A percentile compares a stretch with the other conserved stretches of the same genome.
Evolutionary conservation across 2,329 filamentous ascomycete genomes (phyloP).

Genomic region (Colletotrichum tabaci): DNA sequence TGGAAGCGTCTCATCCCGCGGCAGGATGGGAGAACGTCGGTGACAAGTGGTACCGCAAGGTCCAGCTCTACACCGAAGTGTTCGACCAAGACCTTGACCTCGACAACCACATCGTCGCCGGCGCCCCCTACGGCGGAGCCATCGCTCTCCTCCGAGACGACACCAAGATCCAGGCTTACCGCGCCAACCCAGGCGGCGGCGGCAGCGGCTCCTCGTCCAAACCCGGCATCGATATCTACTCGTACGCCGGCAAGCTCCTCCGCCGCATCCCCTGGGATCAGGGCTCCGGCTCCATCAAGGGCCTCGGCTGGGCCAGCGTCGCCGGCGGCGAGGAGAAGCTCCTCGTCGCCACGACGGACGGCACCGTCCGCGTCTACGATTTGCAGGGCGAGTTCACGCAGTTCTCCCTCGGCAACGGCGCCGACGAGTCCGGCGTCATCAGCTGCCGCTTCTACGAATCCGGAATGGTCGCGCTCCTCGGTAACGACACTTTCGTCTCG

Average conservation of each 20-base stretch:
- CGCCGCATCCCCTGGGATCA: slow-evolving; percentile 92
- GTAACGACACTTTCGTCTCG: slow-evolving; percentile 88
- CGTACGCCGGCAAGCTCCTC: slow-evolving; percentile 90
- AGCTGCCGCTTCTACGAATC: slow-evolving; percentile 92
- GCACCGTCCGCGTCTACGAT: slow-evolving; percentile 91
- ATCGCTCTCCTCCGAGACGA: slow-evolving; percentile 91
- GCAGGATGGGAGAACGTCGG: slow-evolving; percentile 96
- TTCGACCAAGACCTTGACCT: slow-evolving; percentile 96
- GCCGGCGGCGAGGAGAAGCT: slow-evolving; percentile 80
- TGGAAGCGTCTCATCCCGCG: slow-evolving; percentile 77
- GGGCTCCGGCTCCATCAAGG: slow-evolving; percentile 83
- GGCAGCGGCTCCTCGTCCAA: slow-evolving; percentile 63
- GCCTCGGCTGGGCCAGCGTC: slow-evolving; percentile 90
- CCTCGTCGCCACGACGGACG: slow-evolving; percentile 89
- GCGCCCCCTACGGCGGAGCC: slow-evolving; percentile 93
- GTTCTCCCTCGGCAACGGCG: slow-evolving; percentile 90
- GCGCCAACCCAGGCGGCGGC: slow-evolving; percentile 69
- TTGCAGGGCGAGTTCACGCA: slow-evolving; percentile 96
- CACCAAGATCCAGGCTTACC: slow-evolving; percentile 84
- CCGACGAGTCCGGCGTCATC: slow-evolving; percentile 88
- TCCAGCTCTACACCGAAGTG: slow-evolving; percentile 91
- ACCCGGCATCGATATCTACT: slow-evolving; percentile 94
- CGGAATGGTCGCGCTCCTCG: slow-evolving; percentile 93
- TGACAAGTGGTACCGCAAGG: slow-evolving; percentile 95
- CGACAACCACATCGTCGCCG: slow-evolving; percentile 92